Evolutionary conservation across 2,329 filamentous ascomycete species (phyloP).

Genomic region (Lasiodiplodia theobromae): DNA sequence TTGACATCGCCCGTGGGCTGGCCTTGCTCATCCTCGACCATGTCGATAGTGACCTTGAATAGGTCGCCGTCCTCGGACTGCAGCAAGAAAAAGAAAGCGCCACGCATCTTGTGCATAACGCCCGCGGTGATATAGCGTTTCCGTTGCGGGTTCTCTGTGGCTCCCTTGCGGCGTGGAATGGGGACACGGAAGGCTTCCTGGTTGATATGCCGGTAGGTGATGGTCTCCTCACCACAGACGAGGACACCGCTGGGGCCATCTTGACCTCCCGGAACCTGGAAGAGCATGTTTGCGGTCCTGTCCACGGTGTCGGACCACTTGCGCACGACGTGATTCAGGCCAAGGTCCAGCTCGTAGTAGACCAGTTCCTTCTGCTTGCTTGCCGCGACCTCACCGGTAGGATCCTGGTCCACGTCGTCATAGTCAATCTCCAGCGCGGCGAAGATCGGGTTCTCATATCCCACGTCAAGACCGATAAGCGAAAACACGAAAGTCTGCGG

Average conservation of each 20-base stretch:
- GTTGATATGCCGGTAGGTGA: slow-evolving; percentile 97
- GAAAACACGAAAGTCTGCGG: slow-evolving; percentile 89
- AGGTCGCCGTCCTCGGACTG: slow-evolving; percentile 98
- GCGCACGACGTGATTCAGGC: slow-evolving; percentile 94
- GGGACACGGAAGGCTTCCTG: slow-evolving; percentile 87
- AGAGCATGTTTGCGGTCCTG: slow-evolving; percentile 84
- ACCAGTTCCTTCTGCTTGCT: slow-evolving; percentile 90
- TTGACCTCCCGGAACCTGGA: slow-evolving; percentile 92
- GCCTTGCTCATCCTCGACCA: slow-evolving; percentile 81
- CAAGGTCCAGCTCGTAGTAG: slow-evolving; percentile 97
- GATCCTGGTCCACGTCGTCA: slow-evolving; percentile 87
- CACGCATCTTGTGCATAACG: slow-evolving; percentile 97
- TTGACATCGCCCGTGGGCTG: slow-evolving; percentile 82
- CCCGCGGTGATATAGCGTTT: slow-evolving; percentile 88
- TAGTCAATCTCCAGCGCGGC: slow-evolving; percentile 95
- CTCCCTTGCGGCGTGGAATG: slow-evolving; percentile 84
- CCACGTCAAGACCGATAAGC: slow-evolving; percentile 88
- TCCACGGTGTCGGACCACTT: slow-evolving; percentile 97
- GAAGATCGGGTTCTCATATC: slow-evolving; percentile 96
- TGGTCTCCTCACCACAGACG: slow-evolving; percentile 91
- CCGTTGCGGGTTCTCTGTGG: slow-evolving; percentile 89
- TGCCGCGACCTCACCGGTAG: slow-evolving; percentile 79
- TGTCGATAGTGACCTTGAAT: slow-evolving; percentile 94
- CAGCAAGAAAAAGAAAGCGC: slow-evolving; percentile 87
- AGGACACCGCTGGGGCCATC: slow-evolving; percentile 95